Percentiles rank a stretch among this genome's conserved stretches.
Conservation (phyloP, 2,329 filamentous ascomycete genomes). For the Fusarium buxicola region DNA sequence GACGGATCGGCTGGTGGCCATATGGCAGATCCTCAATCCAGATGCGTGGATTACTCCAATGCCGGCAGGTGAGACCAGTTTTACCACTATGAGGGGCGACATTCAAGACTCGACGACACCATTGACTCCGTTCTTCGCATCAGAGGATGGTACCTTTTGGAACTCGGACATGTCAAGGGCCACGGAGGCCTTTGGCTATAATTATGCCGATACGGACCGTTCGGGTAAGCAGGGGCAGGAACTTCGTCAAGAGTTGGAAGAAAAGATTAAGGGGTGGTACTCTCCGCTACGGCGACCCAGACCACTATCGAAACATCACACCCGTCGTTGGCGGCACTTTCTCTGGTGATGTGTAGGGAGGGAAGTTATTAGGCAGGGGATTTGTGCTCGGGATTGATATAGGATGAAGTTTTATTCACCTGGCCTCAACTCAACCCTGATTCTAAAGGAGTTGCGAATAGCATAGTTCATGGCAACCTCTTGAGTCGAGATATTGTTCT, state of each 20-base stretch:
- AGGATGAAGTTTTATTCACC: no score
- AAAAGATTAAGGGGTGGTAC: no score
- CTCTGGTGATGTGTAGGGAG: no score
- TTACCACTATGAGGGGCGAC: slow-evolving; percentile 66
- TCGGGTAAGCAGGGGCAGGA: slow-evolving; percentile 40
- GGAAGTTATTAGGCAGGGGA: background rate
- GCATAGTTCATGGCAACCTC: no score
- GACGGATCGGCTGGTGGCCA: slow-evolving; percentile 78
- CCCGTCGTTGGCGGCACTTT: no score
- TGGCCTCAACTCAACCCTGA: no score
- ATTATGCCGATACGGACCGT: slow-evolving; percentile 71
- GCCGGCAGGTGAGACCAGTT: slow-evolving; percentile 67
- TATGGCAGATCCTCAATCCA: slow-evolving; percentile 82
- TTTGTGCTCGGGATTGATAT: background rate
- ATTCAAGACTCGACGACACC: slow-evolving; percentile 66
- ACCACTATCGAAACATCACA: no score
- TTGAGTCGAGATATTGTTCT: no score
- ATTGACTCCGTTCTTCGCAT: slow-evolving; percentile 75
- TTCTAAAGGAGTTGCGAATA: no score
- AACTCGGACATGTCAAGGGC: slow-evolving; percentile 71
- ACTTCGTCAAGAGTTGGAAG: slow-evolving; percentile 51
- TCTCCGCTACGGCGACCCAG: no score
- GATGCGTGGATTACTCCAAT: slow-evolving; percentile 72
- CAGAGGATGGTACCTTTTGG: slow-evolving; percentile 71
- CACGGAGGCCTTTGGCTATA: slow-evolving; percentile 75